Base-by-base conservation (phyloP, 75 land plant species). In the Pinus albicaulis region DNA sequence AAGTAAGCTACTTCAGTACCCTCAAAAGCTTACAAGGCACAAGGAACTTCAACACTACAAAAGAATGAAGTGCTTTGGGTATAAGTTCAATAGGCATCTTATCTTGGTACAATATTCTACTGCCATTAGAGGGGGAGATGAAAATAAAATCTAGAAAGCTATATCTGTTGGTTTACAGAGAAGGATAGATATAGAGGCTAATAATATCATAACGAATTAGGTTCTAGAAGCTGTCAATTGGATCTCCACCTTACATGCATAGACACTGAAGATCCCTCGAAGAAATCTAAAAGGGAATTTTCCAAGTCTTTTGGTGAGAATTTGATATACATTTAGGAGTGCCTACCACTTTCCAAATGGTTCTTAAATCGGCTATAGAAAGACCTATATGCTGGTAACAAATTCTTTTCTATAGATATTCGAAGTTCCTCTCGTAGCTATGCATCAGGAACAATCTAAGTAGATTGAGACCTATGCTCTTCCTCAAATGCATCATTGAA, bases 401-500 rank as follows among this genome's bases (percentile, higher is more conserved):
- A 81, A 75, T 85, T 93, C 75, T 86, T 89, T 55, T 92, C 89
- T 61, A 95, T 89, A 23, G 98, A 93, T n/a, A n/a, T n/a, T n/a
- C n/a, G n/a, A n/a, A n/a, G n/a, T n/a, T n/a, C n/a, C n/a, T n/a
- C n/a, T n/a, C n/a, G n/a, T n/a, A n/a, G n/a, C n/a, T n/a, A n/a
- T n/a, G n/a, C n/a, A n/a, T n/a, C n/a, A n/a, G n/a, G 91, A 44
- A 95, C 88, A 4, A 80, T 62, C 98, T 96, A 95, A 23, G 79
- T 82, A 20, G 92, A 83, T 82, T 95, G 98, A 31, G 83, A 79
- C 70, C 85, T 79, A 79, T 91, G 84, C 62, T 91, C 72, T 65
- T 95, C 98, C 44, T 95, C 98, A 80, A 93, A 95, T 16, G 81
- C 86, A n/a, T 83, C 6, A 76, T 93, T n/a, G n/a, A n/a, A n/a